Conservation (phyloP, 2,329 filamentous ascomycete species). For the Ceratocystis eucalypticola region DNA sequence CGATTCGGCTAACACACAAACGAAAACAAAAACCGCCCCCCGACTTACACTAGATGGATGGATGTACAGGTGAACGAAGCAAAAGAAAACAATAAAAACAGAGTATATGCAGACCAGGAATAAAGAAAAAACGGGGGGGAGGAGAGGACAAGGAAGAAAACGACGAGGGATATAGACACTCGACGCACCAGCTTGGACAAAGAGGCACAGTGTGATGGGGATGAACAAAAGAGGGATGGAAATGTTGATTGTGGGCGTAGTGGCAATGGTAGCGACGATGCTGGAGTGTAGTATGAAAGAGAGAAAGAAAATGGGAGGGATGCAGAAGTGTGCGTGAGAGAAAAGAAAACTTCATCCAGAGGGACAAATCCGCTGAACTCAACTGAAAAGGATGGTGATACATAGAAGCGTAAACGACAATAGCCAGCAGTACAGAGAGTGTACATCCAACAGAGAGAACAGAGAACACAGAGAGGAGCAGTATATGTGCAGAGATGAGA, state of each 20-base stretch:
- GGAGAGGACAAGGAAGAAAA: slow-evolving; percentile 3
- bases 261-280: not conserved
- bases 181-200: not conserved
- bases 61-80: slow-evolving; percentile 1
- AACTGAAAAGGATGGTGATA: slow-evolving; percentile 6
- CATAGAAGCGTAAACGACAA: slow-evolving; percentile 11
- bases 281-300: not conserved
- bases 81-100: slow-evolving; percentile 9
- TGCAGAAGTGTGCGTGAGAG: not conserved
- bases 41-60: not conserved
- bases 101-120: slow-evolving; percentile 2
- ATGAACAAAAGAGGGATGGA: not conserved
- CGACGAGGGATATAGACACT: not conserved
- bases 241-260: too few relatives aligned
- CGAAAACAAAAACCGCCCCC: not conserved
- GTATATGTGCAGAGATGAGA: slow-evolving; percentile 12
- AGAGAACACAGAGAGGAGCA: slow-evolving; percentile 3
- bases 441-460: slow-evolving; percentile 11
- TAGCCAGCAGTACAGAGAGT: slow-evolving; percentile 11
- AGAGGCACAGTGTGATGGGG: not conserved
- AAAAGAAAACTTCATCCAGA: not conserved
- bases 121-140: not conserved
- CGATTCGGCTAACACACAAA: not conserved
- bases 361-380: not conserved
- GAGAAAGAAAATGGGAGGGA: slow-evolving; percentile 7